Conservation (phyloP, 495 filamentous ascomycete species). For the Venustampulla echinocandica region DNA sequence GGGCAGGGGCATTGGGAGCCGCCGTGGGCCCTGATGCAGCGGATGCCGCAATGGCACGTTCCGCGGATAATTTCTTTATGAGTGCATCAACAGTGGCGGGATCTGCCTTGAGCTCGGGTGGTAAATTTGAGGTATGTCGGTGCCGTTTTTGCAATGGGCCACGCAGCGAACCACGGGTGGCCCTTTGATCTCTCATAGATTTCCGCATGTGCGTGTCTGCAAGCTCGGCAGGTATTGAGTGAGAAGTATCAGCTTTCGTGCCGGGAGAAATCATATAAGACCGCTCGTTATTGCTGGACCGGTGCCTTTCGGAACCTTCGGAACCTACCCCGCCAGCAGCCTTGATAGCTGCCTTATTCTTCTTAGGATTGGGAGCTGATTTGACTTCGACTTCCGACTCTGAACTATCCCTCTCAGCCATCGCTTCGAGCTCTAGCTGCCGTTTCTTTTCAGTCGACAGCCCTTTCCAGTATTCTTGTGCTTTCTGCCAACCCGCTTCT, state of each 20-base stretch:
- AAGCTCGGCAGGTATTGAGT: slow-evolving; percentile 31
- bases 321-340: too few relatives aligned
- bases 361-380: slow-evolving; percentile 33
- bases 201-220: slow-evolving; percentile 27
- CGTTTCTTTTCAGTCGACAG: slow-evolving; percentile 48
- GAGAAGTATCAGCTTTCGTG: slow-evolving; percentile 27
- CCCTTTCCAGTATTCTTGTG: slow-evolving; percentile 56
- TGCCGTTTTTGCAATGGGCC: slow-evolving; percentile 12
- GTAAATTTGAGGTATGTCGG: slow-evolving; percentile 19
- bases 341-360: slow-evolving; percentile 24
- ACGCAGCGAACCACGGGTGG: neutral
- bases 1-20: slow-evolving; percentile 8
- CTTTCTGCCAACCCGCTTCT: slow-evolving; percentile 49
- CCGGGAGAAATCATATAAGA: slow-evolving; percentile 35
- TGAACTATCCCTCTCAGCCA: slow-evolving; percentile 39
- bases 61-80: slow-evolving; percentile 12
- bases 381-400: slow-evolving; percentile 29
- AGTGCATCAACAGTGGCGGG: slow-evolving; percentile 15
- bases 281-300: slow-evolving; percentile 19
- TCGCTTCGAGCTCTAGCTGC: slow-evolving; percentile 47
- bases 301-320: too few relatives aligned
- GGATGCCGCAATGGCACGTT: slow-evolving; percentile 10
- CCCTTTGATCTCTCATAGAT: slow-evolving; percentile 19
- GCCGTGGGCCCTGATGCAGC: slow-evolving; percentile 2
- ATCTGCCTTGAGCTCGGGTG: slow-evolving; percentile 23